Percentiles rank a stretch among this genome's conserved stretches.
Conservation (phyloP, 1,139 yeast species). For the Saccharomycopsis crataegensis region DNA sequence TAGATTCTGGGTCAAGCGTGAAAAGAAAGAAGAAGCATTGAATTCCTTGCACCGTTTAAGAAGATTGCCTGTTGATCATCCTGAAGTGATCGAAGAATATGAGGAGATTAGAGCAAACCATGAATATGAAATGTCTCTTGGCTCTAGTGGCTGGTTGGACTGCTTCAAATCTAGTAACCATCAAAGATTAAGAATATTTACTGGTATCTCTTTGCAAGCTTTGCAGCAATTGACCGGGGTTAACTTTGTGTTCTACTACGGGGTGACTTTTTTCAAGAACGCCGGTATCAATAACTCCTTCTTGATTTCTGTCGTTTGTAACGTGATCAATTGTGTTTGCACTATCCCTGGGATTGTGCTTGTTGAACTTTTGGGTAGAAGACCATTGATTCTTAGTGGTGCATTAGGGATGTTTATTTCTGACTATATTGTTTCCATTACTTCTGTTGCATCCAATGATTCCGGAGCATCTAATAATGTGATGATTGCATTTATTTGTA, state of each 20-base stretch:
- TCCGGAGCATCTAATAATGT: conserved; percentile 53
- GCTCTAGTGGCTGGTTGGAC: conserved; percentile 46
- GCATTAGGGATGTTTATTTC: conserved; percentile 54
- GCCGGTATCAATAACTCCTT: conserved; percentile 49
- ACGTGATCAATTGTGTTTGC: conserved; percentile 56
- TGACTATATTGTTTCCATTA: conserved; percentile 50
- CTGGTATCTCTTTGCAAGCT: conserved; percentile 64
- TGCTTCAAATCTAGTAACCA: conserved; percentile 60
- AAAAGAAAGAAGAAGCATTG: conserved; percentile 53
- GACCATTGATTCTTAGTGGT: conserved; percentile 44
- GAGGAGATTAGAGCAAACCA: conserved; percentile 73
- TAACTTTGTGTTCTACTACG: conserved; percentile 72
- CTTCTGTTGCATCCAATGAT: conserved; percentile 49
- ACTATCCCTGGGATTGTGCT: conserved; percentile 60
- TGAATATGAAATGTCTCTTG: conserved; percentile 66
- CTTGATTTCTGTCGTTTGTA: conserved; percentile 46
- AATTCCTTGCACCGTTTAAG: conserved; percentile 54
- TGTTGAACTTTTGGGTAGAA: conserved; percentile 48
- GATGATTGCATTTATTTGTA: conserved; percentile 70
- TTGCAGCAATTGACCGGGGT: conserved; percentile 75
- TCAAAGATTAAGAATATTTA: conserved; percentile 54
- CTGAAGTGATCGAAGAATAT: conserved; percentile 61
- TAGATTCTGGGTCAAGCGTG: conserved; percentile 56
- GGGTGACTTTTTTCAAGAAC: conserved; percentile 60
- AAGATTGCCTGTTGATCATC: conserved; percentile 51